Base-by-base conservation (phyloP, 2,329 filamentous ascomycete species). In the Metarhizium sp. region DNA sequence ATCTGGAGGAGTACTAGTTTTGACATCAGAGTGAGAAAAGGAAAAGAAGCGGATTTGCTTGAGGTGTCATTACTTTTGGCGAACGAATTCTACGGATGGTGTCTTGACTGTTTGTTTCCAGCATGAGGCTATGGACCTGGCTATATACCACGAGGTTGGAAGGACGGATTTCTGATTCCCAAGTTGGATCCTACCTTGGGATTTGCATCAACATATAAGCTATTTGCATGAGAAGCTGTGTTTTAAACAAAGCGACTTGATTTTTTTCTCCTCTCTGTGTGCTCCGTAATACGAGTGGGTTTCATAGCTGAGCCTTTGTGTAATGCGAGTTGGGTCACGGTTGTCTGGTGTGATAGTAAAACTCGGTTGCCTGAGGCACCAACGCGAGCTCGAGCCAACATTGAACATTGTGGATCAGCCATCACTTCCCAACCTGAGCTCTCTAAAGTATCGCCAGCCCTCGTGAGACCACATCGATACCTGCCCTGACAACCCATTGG, bases 21-120 rank as follows among this genome's bases (percentile, higher is more conserved):
- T 46, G 56, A 34, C 50, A 50, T 49, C 51, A 57, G 51, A 46
- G 51, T 32, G 47, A 51, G 20, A 50, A 54, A 55, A 38, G 30
- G 46, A 52, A 53, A 53, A 54, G 50, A 50, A 55, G 46, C 53
- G 53, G 56, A 50, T 55, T 52, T 50, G 36, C 30, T 40, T 47
- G 16, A 43, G 30, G 34, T 47, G 49, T 32, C 43, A 45, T 52
- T 16, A 52, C 30, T 51, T 25, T 14, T 32, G 18, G 42, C n/a
- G 13, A 48, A 16, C 8, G 45, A 30, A 29, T 25, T 14, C 25
- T 48, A 16, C 13, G 2, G 25, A 29, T 4, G 13, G 25, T 48
- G 45, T 29, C 20, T 36, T 38, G 20, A 46, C 8, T 46, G 14
- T 46, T 2, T 48, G 20, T 48, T 48, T 45, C 42, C 42, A 45